Evolutionary conservation across 2,329 filamentous ascomycete genomes (phyloP).

Genomic region (Fusarium sp.): DNA sequence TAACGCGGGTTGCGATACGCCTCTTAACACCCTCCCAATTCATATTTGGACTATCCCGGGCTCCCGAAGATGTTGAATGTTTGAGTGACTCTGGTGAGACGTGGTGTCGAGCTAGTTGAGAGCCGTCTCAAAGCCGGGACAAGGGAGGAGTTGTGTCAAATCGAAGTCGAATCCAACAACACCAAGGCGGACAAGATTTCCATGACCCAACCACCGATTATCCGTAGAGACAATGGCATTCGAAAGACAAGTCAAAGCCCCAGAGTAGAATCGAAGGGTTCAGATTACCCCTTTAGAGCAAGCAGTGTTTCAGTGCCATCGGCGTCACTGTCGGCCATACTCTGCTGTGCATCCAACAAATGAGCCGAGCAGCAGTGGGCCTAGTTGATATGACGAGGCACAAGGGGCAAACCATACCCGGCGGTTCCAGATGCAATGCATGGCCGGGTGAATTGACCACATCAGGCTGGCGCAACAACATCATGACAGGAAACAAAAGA

Average conservation of each 20-base stretch:
- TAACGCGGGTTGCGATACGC: constrained; percentile 50
- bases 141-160: neutral
- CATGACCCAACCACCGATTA: neutral
- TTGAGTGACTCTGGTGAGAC: constrained; percentile 1
- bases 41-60: constrained; percentile 44
- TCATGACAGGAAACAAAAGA: neutral
- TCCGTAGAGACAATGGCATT: constrained; percentile 1
- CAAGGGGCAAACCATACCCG: constrained; percentile 17
- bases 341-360: constrained; percentile 46
- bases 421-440: constrained; percentile 22
- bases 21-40: constrained; percentile 54
- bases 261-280: constrained; percentile 9
- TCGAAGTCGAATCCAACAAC: constrained; percentile 9
- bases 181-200: neutral
- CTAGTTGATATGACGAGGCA: constrained; percentile 34
- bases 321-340: constrained; percentile 54
- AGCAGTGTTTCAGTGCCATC: constrained; percentile 50
- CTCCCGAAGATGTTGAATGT: neutral
- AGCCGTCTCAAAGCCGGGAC: neutral
- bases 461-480: constrained; percentile 16
- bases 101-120: neutral
- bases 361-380: constrained; percentile 48
- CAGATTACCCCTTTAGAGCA: constrained; percentile 33
- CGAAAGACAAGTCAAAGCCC: neutral
- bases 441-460: constrained; percentile 14